These are phyloP conservation scores for Ophryocystis elektroscirrha DNA, from an alignment of 169 alveolate genomes.

Conservation along the genomic window DNA sequence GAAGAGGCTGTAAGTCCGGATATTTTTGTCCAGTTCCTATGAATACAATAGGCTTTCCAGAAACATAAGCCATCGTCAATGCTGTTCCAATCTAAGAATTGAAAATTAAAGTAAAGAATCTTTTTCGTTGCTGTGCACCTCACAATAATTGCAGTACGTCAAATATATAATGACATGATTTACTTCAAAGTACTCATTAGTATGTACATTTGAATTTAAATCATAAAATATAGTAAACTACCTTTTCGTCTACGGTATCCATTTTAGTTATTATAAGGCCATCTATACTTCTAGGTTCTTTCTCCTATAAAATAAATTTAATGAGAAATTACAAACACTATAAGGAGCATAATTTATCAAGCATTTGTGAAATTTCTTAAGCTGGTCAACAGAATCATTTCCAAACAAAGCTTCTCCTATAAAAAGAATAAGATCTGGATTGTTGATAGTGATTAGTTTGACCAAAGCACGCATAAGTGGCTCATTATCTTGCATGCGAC, in stretches of 20 bases:
- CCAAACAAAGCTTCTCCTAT: constrained; percentile 99
- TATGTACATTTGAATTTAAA: constrained; percentile 1
- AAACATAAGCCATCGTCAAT: constrained; percentile 86
- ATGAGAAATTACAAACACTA: not conserved
- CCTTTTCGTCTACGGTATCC: constrained; percentile 98
- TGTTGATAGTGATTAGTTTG: constrained; percentile 74
- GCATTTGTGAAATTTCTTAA: constrained; percentile 78
- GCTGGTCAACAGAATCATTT: constrained; percentile 95
- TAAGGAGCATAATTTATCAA: constrained; percentile 33
- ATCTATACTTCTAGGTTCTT: constrained; percentile 77
- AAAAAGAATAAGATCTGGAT: constrained; percentile 86
- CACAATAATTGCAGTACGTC: not conserved
- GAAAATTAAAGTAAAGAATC: not conserved
- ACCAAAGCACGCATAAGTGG: constrained; percentile 92
- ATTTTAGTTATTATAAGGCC: constrained; percentile 95
- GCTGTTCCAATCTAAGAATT: constrained; percentile 80
- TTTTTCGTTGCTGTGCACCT: not conserved
- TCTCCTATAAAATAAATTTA: constrained; percentile 20
- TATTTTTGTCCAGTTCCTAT: constrained; percentile 99
- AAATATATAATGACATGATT: not conserved
- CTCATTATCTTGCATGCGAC: constrained; percentile 98
- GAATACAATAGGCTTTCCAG: constrained; percentile 96
- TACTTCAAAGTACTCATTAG: not conserved
- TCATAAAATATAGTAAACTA: not conserved
- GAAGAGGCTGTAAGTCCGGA: constrained; percentile 72